Evolutionary conservation across 345 rosid genomes (phyloP).

Genomic region (Salix koriyanagi): DNA sequence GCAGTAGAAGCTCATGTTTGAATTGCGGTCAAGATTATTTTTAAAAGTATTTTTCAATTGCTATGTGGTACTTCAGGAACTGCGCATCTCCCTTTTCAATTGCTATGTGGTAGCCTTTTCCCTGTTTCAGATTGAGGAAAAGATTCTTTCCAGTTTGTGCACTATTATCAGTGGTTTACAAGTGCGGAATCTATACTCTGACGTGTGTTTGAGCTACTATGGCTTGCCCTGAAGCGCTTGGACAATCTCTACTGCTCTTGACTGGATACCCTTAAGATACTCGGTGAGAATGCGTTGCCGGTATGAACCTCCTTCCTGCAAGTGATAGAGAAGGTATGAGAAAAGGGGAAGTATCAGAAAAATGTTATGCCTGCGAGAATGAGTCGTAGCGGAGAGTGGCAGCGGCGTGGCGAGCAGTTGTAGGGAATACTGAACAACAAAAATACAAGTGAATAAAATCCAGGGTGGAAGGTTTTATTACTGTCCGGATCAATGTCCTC

Average conservation of each 20-base stretch:
- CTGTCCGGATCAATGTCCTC: slow-evolving; percentile 78
- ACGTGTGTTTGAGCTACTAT: background rate
- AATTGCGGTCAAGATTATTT: too few relatives aligned
- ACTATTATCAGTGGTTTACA: background rate
- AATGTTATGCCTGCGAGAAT: background rate
- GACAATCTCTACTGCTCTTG: slow-evolving; percentile 58
- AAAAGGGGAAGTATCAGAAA: background rate
- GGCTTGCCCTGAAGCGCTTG: slow-evolving; percentile 44
- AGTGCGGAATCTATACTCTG: background rate
- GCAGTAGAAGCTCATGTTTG: too few relatives aligned
- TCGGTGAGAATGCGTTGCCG: slow-evolving; percentile 71
- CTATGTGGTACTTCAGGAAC: background rate
- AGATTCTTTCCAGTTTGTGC: background rate
- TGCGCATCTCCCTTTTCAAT: background rate
- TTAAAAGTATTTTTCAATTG: too few relatives aligned
- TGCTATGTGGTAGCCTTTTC: background rate
- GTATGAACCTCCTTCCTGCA: slow-evolving; percentile 93
- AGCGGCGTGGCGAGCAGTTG: background rate
- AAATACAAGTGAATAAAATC: background rate
- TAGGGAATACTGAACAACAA: background rate
- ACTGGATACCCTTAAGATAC: slow-evolving; percentile 75
- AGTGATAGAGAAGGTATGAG: background rate
- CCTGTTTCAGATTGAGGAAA: background rate
- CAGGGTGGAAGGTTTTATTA: slow-evolving; percentile 24
- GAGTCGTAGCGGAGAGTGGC: background rate